Percentiles rank a stretch among this genome's conserved stretches.
These are phyloP conservation scores for Aureobasidium uvarum DNA, from an alignment of 2,329 filamentous ascomycete genomes.

Conservation along the genomic window DNA sequence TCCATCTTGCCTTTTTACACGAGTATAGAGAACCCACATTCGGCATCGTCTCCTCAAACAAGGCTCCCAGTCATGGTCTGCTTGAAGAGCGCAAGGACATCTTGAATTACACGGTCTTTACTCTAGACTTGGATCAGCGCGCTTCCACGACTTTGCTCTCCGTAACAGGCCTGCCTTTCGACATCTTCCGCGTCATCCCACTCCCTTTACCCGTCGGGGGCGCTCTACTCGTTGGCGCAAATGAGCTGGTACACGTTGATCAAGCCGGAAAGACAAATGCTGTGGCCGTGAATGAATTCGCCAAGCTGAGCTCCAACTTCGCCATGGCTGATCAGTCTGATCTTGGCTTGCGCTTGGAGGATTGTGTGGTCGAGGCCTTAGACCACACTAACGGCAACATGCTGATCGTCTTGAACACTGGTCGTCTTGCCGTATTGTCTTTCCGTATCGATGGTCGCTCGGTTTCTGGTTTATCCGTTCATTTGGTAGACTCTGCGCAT, in stretches of 20 bases:
- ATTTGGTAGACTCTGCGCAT: constrained; percentile 59
- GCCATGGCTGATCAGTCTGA: constrained; percentile 82
- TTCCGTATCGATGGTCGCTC: constrained; percentile 89
- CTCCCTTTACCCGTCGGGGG: constrained; percentile 85
- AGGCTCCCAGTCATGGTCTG: constrained; percentile 70
- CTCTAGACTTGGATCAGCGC: constrained; percentile 86
- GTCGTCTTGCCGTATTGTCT: constrained; percentile 69
- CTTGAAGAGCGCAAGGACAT: constrained; percentile 75
- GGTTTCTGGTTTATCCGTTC: constrained; percentile 80
- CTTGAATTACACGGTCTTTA: constrained; percentile 90
- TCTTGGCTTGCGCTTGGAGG: constrained; percentile 75
- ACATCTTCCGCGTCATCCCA: constrained; percentile 78
- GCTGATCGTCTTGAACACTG: constrained; percentile 75
- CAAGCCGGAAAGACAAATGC: constrained; percentile 93
- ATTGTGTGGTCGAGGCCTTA: constrained; percentile 72
- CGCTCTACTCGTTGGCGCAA: constrained; percentile 78
- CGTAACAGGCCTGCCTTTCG: constrained; percentile 79
- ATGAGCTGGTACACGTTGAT: constrained; percentile 92
- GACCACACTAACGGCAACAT: constrained; percentile 77
- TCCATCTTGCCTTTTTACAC: constrained; percentile 89
- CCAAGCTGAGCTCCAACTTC: constrained; percentile 78
- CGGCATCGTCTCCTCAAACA: constrained; percentile 80
- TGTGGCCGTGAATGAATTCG: constrained; percentile 88
- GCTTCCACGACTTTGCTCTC: constrained; percentile 91
- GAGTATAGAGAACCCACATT: constrained; percentile 98